Evolutionary conservation across 169 alveolate species (phyloP).

Genomic region (Eimeria falciformis): DNA sequence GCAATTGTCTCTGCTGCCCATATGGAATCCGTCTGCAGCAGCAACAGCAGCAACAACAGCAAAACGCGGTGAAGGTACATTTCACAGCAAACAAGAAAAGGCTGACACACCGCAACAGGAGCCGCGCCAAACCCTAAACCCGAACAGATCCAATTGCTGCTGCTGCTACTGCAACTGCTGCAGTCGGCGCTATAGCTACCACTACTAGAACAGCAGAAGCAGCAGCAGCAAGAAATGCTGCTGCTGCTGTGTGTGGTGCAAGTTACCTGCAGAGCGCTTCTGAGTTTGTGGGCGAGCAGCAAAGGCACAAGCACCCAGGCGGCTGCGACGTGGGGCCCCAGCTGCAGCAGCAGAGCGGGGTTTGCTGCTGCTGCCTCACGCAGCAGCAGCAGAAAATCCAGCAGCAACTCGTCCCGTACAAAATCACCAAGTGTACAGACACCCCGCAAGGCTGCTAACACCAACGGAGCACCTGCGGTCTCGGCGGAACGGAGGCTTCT

Average conservation of each 20-base stretch:
- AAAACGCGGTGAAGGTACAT: neutral
- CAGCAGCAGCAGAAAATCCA: constrained; percentile 51
- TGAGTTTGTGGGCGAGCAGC: constrained; percentile 48
- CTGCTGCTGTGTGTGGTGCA: neutral
- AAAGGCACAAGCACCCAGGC: constrained; percentile 63
- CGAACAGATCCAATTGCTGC: neutral
- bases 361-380: constrained; percentile 56
- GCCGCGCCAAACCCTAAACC: neutral
- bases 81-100: neutral
- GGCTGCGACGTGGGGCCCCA: constrained; percentile 43
- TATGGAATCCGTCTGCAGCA: constrained; percentile 47
- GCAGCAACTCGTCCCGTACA: constrained; percentile 52
- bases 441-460: constrained; percentile 58
- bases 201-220: no score
- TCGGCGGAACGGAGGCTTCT: constrained; percentile 54
- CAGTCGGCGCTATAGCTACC: no score
- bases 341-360: constrained; percentile 23
- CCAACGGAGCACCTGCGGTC: constrained; percentile 54
- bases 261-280: constrained; percentile 38
- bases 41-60: constrained; percentile 42
- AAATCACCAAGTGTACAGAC: constrained; percentile 56
- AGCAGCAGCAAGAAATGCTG: neutral
- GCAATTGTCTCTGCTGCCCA: constrained; percentile 32
- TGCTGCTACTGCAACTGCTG: neutral
- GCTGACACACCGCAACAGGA: neutral